Base-by-base conservation (phyloP, 257 asterid species). In the Orobanche coerulescens region DNA sequence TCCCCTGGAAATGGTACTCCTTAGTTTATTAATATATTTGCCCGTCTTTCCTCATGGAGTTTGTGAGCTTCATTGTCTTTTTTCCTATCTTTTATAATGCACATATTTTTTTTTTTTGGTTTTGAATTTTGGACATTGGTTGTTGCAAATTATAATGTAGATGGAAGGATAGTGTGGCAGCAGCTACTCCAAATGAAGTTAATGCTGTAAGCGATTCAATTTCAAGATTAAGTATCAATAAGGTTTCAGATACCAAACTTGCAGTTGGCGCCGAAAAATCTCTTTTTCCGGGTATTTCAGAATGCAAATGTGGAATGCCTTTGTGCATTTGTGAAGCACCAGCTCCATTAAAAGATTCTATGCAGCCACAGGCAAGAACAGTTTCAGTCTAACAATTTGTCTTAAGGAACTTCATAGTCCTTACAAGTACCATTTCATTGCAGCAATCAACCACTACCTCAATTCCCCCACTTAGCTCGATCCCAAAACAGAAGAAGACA, bases 251-350 rank as follows among this genome's bases (percentile, higher is more conserved):
- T 73, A 16, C 70, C 61, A 75, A 70, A 76, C 64, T 79, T 67
- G 80, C 70, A 66, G 76, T 71, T 55, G 65, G 71, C 53, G 65
- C 71, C 4, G 78, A 61, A 58, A 75, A 75, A 67, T 58, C 77
- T 71, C 64, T 81, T 61, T 51, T 39, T 15, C 77, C 70, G 43
- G 78, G 76, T 67, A 74, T 76, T 69, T 49, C 64, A 56, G 94
- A 83, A 20, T 93, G 99, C 81, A 86, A 86, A 75, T 93, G 99
- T 69, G 97, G 99, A 43, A 93, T 93, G 99, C 99, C 97, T 52
- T 81, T 93, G 78, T 93, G 99, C 81, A 93, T 89, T 66, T 93
- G 99, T 69, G 94, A 89, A 80, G 97, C 87, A 63, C 84, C 95
- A 52, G 76, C 79, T 69, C 71, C 84, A 62, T 76, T 82, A 44